phyloP scores from a whole-genome alignment of 371 early-diverging fungal species.

The Mucor ambiguus region DNA sequence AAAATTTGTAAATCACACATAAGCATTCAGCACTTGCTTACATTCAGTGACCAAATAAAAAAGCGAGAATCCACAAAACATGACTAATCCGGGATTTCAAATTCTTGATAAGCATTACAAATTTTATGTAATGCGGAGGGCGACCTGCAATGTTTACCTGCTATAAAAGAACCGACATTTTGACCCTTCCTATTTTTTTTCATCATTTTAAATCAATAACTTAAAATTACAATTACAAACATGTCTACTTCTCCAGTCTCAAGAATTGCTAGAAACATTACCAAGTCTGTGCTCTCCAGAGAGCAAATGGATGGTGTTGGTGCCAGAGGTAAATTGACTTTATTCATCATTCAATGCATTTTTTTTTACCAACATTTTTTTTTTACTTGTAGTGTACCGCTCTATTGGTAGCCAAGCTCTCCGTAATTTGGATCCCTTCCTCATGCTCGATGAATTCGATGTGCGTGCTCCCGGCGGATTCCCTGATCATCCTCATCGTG shows the following conservation, averaged over 20 bases:
- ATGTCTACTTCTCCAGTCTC: neutral
- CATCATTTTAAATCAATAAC: neutral
- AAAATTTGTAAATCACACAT: slow-evolving; percentile 4
- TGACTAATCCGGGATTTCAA: neutral
- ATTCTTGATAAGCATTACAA: slow-evolving; percentile 8
- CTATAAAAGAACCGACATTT: slow-evolving; percentile 2
- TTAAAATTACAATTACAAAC: neutral
- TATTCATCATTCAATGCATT: neutral
- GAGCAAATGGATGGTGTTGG: slow-evolving; percentile 25
- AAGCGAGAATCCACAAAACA: neutral
- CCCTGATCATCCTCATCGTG: slow-evolving; percentile 72
- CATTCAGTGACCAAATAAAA: slow-evolving; percentile 9
- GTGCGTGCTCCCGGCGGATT: slow-evolving; percentile 60
- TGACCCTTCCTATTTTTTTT: neutral
- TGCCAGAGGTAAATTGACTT: slow-evolving; percentile 8
- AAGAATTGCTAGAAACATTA: slow-evolving; percentile 18
- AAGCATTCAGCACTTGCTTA: neutral
- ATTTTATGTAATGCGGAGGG: neutral
- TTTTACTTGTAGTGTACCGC: slow-evolving; percentile 61
- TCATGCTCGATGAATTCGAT: slow-evolving; percentile 81
- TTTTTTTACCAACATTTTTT: neutral
- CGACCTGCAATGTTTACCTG: neutral
- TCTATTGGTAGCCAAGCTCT: slow-evolving; percentile 68
- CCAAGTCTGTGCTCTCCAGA: slow-evolving; percentile 22
- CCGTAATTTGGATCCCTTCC: slow-evolving; percentile 80